Conservation (phyloP, 179 eudicot genomes). For the Silene vulgaris region DNA sequence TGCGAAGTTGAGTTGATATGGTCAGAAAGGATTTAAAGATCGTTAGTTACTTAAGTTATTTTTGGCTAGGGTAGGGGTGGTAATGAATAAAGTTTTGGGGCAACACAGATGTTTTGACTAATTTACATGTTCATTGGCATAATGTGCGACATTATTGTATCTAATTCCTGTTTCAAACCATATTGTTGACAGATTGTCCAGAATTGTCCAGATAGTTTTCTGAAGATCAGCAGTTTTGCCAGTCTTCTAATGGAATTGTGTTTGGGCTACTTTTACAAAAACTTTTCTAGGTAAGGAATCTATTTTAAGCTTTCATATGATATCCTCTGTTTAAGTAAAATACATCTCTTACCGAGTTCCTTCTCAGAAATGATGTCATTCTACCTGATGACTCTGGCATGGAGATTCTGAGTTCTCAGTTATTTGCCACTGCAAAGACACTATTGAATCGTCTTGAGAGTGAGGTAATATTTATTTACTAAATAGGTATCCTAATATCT, state of each 20-base stretch:
- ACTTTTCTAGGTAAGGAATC: constrained; percentile 42
- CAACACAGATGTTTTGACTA: background rate
- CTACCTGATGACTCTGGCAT: constrained; percentile 35
- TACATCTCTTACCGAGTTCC: constrained; percentile 16
- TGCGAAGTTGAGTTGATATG: background rate
- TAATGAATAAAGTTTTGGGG: background rate
- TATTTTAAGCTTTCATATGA: background rate
- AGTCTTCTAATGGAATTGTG: constrained; percentile 57
- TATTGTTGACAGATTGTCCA: constrained; percentile 55
- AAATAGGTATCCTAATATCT: background rate
- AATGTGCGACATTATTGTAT: background rate
- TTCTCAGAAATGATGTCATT: constrained; percentile 37
- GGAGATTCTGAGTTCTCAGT: constrained; percentile 46
- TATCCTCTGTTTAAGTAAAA: background rate
- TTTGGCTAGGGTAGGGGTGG: background rate
- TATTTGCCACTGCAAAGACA: constrained; percentile 46
- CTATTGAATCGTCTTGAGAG: constrained; percentile 41
- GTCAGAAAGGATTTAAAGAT: background rate
- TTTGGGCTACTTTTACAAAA: constrained; percentile 51
- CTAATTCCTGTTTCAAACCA: constrained; percentile 18
- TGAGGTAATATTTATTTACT: constrained; percentile 41
- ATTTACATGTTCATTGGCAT: constrained; percentile 9
- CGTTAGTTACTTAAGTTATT: background rate
- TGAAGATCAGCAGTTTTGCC: constrained; percentile 49
- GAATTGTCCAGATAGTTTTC: constrained; percentile 67